These are phyloP conservation scores for Beauveria medogensis DNA, from an alignment of 2,329 filamentous ascomycete species.

Conservation along the genomic window DNA sequence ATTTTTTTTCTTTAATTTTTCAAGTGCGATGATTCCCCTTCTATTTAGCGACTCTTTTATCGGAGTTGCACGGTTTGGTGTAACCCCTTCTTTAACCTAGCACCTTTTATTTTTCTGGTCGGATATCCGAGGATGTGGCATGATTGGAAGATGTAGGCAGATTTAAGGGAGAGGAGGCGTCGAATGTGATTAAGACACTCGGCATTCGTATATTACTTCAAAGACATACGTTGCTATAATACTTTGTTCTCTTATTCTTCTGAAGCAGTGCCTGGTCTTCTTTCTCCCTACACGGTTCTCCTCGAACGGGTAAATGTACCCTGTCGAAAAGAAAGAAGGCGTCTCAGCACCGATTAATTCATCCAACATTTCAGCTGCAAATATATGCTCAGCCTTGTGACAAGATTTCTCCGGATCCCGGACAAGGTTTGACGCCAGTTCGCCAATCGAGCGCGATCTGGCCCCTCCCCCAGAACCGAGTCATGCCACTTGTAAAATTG, in stretches of 20 bases:
- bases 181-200: constrained; percentile 5
- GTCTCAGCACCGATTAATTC: too few species aligned
- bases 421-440: not conserved
- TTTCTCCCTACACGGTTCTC: not conserved
- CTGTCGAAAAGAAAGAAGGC: not conserved
- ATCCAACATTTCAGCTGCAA: not conserved
- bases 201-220: constrained; percentile 9
- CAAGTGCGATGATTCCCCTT: constrained; percentile 13
- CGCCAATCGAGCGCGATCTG: not conserved
- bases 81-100: not conserved
- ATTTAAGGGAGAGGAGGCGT: constrained; percentile 1
- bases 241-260: not conserved
- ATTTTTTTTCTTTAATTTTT: not conserved
- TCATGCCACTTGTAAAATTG: too few species aligned
- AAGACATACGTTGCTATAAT: constrained; percentile 6
- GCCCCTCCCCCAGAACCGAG: not conserved
- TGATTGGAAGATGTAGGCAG: constrained; percentile 6
- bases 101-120: constrained; percentile 5
- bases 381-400: not conserved
- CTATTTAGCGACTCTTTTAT: constrained; percentile 11
- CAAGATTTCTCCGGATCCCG: not conserved
- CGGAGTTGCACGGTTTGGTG: constrained; percentile 12
- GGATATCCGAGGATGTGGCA: constrained; percentile 1
- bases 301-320: not conserved
- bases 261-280: not conserved